Conservation (phyloP, 768 basidiomycete species). For the Candolleomyces eurysporus region DNA sequence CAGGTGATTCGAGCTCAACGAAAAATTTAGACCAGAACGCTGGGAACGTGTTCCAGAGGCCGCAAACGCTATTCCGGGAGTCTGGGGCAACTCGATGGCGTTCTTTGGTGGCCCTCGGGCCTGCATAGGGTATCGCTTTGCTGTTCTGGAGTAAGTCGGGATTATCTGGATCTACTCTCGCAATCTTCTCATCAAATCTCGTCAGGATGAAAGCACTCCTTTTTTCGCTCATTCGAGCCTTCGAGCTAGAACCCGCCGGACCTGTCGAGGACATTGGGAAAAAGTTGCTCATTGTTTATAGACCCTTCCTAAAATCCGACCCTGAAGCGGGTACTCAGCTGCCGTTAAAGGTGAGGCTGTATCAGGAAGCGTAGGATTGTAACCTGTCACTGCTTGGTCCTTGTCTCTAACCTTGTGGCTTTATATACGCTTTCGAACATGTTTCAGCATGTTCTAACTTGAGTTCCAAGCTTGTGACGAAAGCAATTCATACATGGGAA, state of each 20-base stretch:
- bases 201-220: constrained; percentile 33
- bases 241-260: constrained; percentile 55
- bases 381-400: no score
- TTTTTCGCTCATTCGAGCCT: constrained; percentile 49
- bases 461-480: no score
- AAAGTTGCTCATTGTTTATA: constrained; percentile 33
- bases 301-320: constrained; percentile 39
- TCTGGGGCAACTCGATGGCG: constrained; percentile 54
- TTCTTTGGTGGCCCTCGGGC: constrained; percentile 62
- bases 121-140: constrained; percentile 67
- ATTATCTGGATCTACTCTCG: neutral
- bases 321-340: constrained; percentile 36
- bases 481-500: no score
- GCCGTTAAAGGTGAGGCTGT: constrained; percentile 34
- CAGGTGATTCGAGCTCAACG: neutral
- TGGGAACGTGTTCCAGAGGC: constrained; percentile 51
- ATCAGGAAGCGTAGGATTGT: neutral
- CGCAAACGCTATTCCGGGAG: constrained; percentile 45
- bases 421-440: no score
- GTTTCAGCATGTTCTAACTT: no score
- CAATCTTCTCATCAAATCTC: neutral
- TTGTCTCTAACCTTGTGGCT: no score
- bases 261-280: constrained; percentile 40
- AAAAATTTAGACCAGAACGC: constrained; percentile 52
- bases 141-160: constrained; percentile 50